Evolutionary conservation across 2,329 filamentous ascomycete genomes (phyloP), one percentile per base, ranked within the genome.

Genomic region (Fusarium verticillioides): DNA sequence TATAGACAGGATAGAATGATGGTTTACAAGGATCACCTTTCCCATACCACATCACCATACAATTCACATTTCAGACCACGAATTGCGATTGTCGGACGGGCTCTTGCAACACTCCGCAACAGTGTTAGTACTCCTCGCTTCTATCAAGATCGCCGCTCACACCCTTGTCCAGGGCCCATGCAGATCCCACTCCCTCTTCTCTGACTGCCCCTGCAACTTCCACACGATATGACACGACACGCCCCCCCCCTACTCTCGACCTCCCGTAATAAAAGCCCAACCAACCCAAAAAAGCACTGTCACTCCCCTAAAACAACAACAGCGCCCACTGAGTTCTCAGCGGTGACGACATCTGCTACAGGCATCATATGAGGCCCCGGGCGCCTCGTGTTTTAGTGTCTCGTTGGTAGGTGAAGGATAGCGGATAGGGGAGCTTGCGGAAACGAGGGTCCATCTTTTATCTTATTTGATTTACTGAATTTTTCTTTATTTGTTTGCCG

Each of bases 381-480:
- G 57, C 67, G 70, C 70, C 61, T 69, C 62, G 58, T 68, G 70
- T 74, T 73, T 74, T 74, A 73, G 70, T 73, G 32, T 50, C 40
- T 57, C 57, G 58, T 46, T 54, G 39, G 44, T 47, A 28, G 26
- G 66, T 42, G 11, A 53, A 11, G 57, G 32, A 49, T 46, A 49
- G 49, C 52, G 44, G 54, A 62, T 34, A 58, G 49, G 57, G 40
- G 54, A 62, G 32, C 50, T 39, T 40, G 53, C 9, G 19, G 47
- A 56, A 70, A 54, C 52, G 52, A 71, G 62, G 67, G 63, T 56
- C 69, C 68, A 67, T 71, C 52, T 49, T 66, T 66, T 70, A 61
- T 56, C 42, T 58, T 62, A 46, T 32, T 60, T 52, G 37, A 34
- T 63, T 39, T 60, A 42, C 36, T 42, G 50, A n/a, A n/a, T 21